These are phyloP conservation scores for Nothophaeocryptopus gaeumannii DNA, from an alignment of 2,329 filamentous ascomycete species.

Conservation along the genomic window DNA sequence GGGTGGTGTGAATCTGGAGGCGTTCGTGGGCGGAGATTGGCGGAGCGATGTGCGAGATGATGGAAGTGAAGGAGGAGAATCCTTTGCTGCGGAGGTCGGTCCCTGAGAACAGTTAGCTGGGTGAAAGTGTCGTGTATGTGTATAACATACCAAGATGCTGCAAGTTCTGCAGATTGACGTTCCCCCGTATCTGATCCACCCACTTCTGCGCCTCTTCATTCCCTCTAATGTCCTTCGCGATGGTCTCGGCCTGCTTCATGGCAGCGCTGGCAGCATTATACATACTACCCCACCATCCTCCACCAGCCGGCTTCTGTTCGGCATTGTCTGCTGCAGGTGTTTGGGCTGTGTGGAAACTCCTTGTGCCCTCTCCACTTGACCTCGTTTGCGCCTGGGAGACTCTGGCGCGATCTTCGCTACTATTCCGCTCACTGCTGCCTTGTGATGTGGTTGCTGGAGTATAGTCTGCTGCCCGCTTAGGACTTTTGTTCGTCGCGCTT, in stretches of 20 bases:
- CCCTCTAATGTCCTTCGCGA: constrained; percentile 91
- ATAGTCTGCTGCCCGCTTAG: constrained; percentile 39
- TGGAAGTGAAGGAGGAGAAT: constrained; percentile 88
- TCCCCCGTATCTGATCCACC: constrained; percentile 89
- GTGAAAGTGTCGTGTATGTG: neutral
- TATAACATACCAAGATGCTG: constrained; percentile 65
- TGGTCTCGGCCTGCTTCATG: constrained; percentile 87
- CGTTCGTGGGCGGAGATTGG: constrained; percentile 96
- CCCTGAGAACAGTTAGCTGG: constrained; percentile 52
- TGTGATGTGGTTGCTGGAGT: constrained; percentile 48
- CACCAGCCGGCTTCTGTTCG: constrained; percentile 44
- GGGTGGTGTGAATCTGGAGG: constrained; percentile 93
- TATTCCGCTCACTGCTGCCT: constrained; percentile 53
- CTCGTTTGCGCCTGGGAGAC: constrained; percentile 44
- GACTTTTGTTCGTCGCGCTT: constrained; percentile 37
- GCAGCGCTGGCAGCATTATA: constrained; percentile 78
- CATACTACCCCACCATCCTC: constrained; percentile 86
- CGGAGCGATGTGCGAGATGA: constrained; percentile 91
- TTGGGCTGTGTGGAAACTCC: constrained; percentile 68
- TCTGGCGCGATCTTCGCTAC: constrained; percentile 59
- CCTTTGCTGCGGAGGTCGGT: constrained; percentile 83
- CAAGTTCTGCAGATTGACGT: constrained; percentile 66
- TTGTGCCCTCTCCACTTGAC: constrained; percentile 75
- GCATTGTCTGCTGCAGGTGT: constrained; percentile 61
- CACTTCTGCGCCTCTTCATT: constrained; percentile 96